Conservation (phyloP, 129 eudicot species). For the Flaveria trinervia region DNA sequence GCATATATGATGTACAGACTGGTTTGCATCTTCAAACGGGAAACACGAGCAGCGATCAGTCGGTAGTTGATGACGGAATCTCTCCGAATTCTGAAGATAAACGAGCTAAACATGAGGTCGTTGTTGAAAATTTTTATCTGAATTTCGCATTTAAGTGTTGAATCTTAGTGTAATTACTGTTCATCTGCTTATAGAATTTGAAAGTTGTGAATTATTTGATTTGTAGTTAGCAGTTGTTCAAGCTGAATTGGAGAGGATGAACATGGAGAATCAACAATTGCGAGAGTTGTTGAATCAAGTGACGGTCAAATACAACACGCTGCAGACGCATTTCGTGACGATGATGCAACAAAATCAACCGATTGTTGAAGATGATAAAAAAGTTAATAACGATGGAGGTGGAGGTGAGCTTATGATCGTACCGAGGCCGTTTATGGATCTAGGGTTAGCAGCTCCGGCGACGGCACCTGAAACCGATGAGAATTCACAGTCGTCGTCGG, state of each 20-base stretch:
- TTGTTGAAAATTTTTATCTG: not conserved
- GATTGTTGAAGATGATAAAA: slow-evolving; percentile 35
- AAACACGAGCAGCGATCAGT: slow-evolving; percentile 60
- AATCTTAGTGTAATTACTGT: not conserved
- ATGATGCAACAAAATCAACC: slow-evolving; percentile 53
- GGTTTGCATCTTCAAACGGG: slow-evolving; percentile 66
- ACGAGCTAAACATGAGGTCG: slow-evolving; percentile 64
- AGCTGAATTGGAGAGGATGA: slow-evolving; percentile 53
- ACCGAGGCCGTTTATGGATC: slow-evolving; percentile 64
- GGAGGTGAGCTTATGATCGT: slow-evolving; percentile 27
- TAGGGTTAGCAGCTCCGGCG: slow-evolving; percentile 47
- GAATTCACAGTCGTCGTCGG: slow-evolving; percentile 54
- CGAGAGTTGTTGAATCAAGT: slow-evolving; percentile 52
- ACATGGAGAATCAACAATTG: slow-evolving; percentile 52
- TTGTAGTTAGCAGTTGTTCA: slow-evolving; percentile 50
- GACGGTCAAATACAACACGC: slow-evolving; percentile 48
- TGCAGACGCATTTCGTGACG: slow-evolving; percentile 60
- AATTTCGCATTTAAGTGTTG: not conserved
- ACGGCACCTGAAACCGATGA: slow-evolving; percentile 27
- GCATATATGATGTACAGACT: slow-evolving; percentile 39
- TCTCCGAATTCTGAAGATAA: slow-evolving; percentile 57
- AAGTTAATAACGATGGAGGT: slow-evolving; percentile 10
- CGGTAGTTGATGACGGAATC: slow-evolving; percentile 57
- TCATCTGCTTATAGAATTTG: not conserved
- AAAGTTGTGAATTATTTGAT: not conserved